Evolutionary conservation across 2,329 filamentous ascomycete species (phyloP).

Genomic region (Tolypocladium album): DNA sequence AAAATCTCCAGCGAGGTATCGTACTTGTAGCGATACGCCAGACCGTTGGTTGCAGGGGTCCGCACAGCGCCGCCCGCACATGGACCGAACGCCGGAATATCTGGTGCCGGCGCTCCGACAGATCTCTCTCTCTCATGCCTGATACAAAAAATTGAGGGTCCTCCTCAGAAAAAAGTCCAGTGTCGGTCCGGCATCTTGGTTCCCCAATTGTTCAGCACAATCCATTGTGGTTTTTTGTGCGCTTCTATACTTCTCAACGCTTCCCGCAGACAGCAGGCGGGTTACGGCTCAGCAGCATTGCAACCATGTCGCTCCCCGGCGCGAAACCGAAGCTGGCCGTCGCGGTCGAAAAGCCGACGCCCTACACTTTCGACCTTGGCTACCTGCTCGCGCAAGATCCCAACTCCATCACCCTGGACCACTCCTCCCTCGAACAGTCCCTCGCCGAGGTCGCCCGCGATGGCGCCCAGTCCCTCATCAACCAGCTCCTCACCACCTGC

Average conservation of each 20-base stretch:
- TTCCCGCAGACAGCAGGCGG: not conserved
- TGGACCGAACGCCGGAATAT: constrained; percentile 13
- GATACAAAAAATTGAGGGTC: constrained; percentile 11
- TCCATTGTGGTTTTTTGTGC: not conserved
- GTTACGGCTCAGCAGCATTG: not conserved
- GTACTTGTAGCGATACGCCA: not conserved
- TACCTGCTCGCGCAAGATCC: constrained; percentile 79
- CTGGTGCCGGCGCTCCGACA: constrained; percentile 15
- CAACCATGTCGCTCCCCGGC: constrained; percentile 22
- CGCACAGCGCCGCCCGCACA: not conserved
- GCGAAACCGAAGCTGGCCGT: constrained; percentile 44
- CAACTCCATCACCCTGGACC: constrained; percentile 60
- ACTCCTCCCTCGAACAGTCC: constrained; percentile 47
- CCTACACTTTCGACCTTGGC: constrained; percentile 87
- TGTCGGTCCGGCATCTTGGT: constrained; percentile 1
- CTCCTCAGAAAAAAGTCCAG: constrained; percentile 1
- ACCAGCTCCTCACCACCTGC: constrained; percentile 87
- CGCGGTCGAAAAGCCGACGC: constrained; percentile 69
- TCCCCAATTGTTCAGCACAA: not conserved
- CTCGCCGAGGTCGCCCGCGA: constrained; percentile 72
- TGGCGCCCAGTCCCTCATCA: constrained; percentile 83
- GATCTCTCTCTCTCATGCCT: constrained; percentile 12
- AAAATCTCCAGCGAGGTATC: constrained; percentile 6
- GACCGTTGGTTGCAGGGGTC: not conserved
- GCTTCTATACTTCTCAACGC: not conserved